phyloP scores from a whole-genome alignment of 179 eudicot genomes.

The Heliamphora pulchella region DNA sequence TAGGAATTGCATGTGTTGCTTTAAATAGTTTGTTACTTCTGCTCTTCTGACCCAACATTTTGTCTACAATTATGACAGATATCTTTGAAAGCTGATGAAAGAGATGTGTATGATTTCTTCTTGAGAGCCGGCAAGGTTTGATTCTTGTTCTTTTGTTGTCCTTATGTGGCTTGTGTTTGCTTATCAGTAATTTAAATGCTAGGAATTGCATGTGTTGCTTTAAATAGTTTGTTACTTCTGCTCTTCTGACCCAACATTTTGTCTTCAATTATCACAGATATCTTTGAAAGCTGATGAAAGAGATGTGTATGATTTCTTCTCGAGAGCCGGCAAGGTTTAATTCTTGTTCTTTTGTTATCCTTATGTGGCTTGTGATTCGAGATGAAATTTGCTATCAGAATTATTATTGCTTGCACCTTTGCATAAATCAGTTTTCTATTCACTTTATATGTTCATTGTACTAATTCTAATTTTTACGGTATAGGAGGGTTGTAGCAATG shows the following conservation, averaged over 20 bases:
- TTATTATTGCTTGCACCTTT: no score
- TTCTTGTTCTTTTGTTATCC: conserved; percentile 1
- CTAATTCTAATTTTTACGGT: not conserved
- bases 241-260: conserved; percentile 13
- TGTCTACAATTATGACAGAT: conserved; percentile 43
- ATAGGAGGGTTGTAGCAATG: not conserved
- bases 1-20: not conserved
- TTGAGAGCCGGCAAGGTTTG: conserved; percentile 86
- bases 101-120: conserved; percentile 80
- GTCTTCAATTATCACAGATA: conserved; percentile 43
- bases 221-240: not conserved
- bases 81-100: conserved; percentile 75
- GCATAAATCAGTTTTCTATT: no score
- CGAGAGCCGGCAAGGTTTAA: conserved; percentile 82
- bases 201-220: not conserved
- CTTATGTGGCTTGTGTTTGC: conserved; percentile 71
- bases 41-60: conserved; percentile 13
- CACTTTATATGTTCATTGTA: no score
- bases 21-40: not conserved
- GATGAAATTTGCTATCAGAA: not conserved
- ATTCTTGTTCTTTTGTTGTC: conserved; percentile 5
- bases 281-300: conserved; percentile 81
- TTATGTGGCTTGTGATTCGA: not conserved
- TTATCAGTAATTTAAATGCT: conserved; percentile 47
- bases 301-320: conserved; percentile 80